phyloP scores from a whole-genome alignment of 78 protist species.

The Dictyostelium capitatum region DNA sequence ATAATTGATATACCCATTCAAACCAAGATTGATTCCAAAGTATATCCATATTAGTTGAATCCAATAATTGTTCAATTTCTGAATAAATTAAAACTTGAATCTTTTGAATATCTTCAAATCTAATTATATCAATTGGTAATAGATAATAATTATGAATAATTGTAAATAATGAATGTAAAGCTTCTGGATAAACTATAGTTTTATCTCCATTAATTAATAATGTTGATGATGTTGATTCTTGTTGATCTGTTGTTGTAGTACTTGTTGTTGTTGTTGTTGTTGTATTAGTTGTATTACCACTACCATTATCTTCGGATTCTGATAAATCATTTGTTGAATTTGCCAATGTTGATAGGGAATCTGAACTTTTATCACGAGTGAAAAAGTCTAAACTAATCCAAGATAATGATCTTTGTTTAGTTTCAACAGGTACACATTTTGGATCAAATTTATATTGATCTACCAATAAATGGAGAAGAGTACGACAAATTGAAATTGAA shows the following conservation, averaged over 20 bases:
- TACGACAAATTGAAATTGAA: slow-evolving; percentile 22
- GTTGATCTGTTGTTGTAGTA: neutral
- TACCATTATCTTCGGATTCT: neutral
- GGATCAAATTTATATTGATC: slow-evolving; percentile 76
- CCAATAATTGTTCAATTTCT: slow-evolving; percentile 30
- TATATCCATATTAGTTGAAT: slow-evolving; percentile 53
- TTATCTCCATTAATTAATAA: slow-evolving; percentile 7
- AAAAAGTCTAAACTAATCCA: slow-evolving; percentile 76
- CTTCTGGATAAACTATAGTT: slow-evolving; percentile 75
- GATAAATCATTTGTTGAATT: neutral
- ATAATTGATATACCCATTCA: slow-evolving; percentile 62
- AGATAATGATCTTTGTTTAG: slow-evolving; percentile 61
- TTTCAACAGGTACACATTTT: slow-evolving; percentile 53
- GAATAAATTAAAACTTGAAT: neutral
- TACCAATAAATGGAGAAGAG: slow-evolving; percentile 23
- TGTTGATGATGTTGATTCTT: neutral
- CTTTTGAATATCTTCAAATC: slow-evolving; percentile 46
- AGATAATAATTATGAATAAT: slow-evolving; percentile 16
- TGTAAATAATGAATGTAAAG: slow-evolving; percentile 27
- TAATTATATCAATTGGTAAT: neutral
- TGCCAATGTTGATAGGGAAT: slow-evolving; percentile 10
- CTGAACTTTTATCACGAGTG: slow-evolving; percentile 68
- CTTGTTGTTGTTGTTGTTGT: neutral
- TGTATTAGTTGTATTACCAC: neutral
- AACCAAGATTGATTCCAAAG: slow-evolving; percentile 78